Evolutionary conservation across 306 rosid genomes (phyloP).

Genomic region (Trifolium subterraneum): DNA sequence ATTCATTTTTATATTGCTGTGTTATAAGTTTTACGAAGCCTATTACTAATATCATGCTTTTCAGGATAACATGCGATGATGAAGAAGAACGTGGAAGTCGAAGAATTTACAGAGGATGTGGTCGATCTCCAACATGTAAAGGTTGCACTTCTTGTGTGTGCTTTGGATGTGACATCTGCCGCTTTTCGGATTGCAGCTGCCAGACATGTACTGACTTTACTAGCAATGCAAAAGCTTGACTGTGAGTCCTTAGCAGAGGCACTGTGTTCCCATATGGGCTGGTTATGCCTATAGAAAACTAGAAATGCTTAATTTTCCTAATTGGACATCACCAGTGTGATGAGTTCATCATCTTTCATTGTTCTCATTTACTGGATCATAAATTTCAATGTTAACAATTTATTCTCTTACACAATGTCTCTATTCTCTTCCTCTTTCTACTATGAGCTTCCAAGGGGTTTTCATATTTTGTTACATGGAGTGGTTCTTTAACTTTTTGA

Average conservation of each 20-base stretch:
- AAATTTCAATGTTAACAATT: conserved; percentile 40
- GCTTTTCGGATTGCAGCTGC: conserved; percentile 94
- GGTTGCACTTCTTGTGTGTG: conserved; percentile 98
- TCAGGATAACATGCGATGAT: conserved; percentile 80
- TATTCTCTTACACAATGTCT: conserved; percentile 29
- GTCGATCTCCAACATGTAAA: conserved; percentile 80
- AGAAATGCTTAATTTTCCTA: conserved; percentile 38
- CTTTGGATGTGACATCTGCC: conserved; percentile 88
- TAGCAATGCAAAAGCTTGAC: conserved; percentile 68
- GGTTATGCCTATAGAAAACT: conserved; percentile 35
- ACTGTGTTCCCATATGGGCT: conserved; percentile 12
- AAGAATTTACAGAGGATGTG: conserved; percentile 85
- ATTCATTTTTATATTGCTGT: neutral
- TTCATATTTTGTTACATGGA: neutral
- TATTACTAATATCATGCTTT: conserved; percentile 28
- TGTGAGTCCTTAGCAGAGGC: neutral
- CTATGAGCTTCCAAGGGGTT: neutral
- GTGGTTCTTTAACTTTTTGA: neutral
- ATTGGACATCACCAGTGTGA: conserved; percentile 42
- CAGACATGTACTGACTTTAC: conserved; percentile 97
- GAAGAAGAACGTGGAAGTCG: conserved; percentile 95
- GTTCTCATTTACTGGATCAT: conserved; percentile 52
- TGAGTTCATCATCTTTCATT: conserved; percentile 41
- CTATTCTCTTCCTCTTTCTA: neutral
- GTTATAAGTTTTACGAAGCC: conserved; percentile 1